Percentiles rank a stretch among this genome's conserved stretches.
Evolutionary conservation across 2,329 filamentous ascomycete species (phyloP).

Genomic region (Cladosporium oxysporum): DNA sequence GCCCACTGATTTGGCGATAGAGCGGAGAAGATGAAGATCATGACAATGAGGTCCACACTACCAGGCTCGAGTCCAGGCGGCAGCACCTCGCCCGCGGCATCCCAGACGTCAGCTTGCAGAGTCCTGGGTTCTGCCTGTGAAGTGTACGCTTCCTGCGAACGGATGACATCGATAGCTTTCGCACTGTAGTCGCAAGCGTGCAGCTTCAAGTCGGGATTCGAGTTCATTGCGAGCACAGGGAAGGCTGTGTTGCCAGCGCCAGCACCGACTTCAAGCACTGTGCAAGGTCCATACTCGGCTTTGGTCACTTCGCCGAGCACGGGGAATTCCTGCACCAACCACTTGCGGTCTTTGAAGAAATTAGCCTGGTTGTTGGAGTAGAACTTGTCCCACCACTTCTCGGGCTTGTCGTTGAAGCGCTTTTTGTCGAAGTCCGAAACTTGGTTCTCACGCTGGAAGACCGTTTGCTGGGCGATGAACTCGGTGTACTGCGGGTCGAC

Average conservation of each 20-base stretch:
- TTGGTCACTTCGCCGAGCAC: slow-evolving; percentile 75
- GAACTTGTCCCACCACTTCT: slow-evolving; percentile 97
- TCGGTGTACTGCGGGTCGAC: slow-evolving; percentile 85
- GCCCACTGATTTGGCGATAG: slow-evolving; percentile 83
- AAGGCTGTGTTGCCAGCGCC: slow-evolving; percentile 97
- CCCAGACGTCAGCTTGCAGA: slow-evolving; percentile 94
- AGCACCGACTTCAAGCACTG: slow-evolving; percentile 86
- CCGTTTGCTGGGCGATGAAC: slow-evolving; percentile 82
- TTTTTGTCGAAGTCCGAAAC: slow-evolving; percentile 92
- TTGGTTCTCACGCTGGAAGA: slow-evolving; percentile 78
- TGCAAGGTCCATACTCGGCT: slow-evolving; percentile 66
- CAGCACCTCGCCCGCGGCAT: slow-evolving; percentile 68
- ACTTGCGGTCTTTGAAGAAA: slow-evolving; percentile 99
- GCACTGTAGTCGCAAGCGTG: slow-evolving; percentile 97
- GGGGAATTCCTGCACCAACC: slow-evolving; percentile 94
- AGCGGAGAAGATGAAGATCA: slow-evolving; percentile 98
- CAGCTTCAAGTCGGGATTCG: slow-evolving; percentile 77
- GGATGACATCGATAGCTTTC: slow-evolving; percentile 91
- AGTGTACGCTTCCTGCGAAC: slow-evolving; percentile 74
- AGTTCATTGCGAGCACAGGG: slow-evolving; percentile 80
- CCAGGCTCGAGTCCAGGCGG: slow-evolving; percentile 75
- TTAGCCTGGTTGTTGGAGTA: slow-evolving; percentile 97
- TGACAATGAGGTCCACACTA: slow-evolving; percentile 86
- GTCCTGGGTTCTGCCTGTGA: slow-evolving; percentile 46
- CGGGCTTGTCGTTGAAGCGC: slow-evolving; percentile 85